These are phyloP conservation scores for Wickerhamiella siamensis DNA, from an alignment of 805 yeast genomes.

Conservation along the genomic window DNA sequence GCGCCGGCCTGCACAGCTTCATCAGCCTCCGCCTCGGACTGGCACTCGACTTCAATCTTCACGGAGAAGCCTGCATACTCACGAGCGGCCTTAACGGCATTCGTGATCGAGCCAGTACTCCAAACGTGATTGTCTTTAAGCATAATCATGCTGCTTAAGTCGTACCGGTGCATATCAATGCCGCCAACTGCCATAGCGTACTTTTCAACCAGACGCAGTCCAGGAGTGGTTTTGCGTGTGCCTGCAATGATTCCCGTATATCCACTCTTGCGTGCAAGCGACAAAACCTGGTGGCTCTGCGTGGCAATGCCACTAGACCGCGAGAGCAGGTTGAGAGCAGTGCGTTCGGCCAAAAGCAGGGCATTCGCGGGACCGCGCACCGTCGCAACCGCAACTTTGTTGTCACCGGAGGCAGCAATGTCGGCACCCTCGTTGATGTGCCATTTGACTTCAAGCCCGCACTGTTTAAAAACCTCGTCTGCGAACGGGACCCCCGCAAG, in stretches of 20 bases:
- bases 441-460: conserved; percentile 64
- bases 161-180: conserved; percentile 83
- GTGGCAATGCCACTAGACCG: conserved; percentile 84
- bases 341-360: conserved; percentile 70
- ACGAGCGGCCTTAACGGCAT: conserved; percentile 66
- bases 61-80: conserved; percentile 75
- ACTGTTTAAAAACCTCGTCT: conserved; percentile 65
- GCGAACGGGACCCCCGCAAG: conserved; percentile 85
- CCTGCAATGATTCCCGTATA: conserved; percentile 84
- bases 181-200: conserved; percentile 95
- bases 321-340: conserved; percentile 68
- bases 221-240: conserved; percentile 95
- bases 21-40: conserved; percentile 66
- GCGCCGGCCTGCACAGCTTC: conserved; percentile 95
- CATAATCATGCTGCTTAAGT: conserved; percentile 89
- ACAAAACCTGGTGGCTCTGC: conserved; percentile 41
- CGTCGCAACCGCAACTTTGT: conserved; percentile 60
- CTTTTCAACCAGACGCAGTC: conserved; percentile 73
- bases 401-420: conserved; percentile 27
- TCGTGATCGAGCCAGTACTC: conserved; percentile 83
- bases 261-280: conserved; percentile 50
- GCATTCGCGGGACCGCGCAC: conserved; percentile 72
- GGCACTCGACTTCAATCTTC: conserved; percentile 88
- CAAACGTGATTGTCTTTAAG: conserved; percentile 87
- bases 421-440: conserved; percentile 50